These are phyloP conservation scores for Exophiala aquamarina DNA, from an alignment of 2,329 filamentous ascomycete genomes.

Conservation along the genomic window DNA sequence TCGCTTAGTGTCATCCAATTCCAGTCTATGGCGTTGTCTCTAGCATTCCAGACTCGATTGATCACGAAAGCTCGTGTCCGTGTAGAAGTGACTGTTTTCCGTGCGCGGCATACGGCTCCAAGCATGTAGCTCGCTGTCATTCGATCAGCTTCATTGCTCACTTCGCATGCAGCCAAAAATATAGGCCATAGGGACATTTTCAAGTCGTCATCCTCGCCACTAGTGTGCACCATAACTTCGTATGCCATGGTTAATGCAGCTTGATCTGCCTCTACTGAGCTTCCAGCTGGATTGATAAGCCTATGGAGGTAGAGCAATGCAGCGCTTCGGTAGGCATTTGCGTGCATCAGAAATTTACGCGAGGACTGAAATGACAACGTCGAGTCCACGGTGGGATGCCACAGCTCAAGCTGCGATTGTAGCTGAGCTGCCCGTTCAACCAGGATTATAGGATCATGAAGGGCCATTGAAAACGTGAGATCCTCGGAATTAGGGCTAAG, in stretches of 20 bases:
- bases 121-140: constrained; percentile 27
- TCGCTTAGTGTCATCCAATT: constrained; percentile 33
- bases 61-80: constrained; percentile 30
- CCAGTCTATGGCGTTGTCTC: constrained; percentile 30
- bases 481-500: neutral
- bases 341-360: constrained; percentile 32
- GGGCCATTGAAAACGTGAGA: neutral
- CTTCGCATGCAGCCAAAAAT: constrained; percentile 33
- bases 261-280: constrained; percentile 24
- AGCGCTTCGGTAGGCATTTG: constrained; percentile 30
- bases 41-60: constrained; percentile 32
- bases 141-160: constrained; percentile 28
- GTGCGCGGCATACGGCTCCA: constrained; percentile 28
- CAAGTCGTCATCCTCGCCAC: constrained; percentile 27
- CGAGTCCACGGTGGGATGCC: constrained; percentile 28
- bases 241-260: constrained; percentile 31
- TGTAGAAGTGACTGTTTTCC: constrained; percentile 31
- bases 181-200: constrained; percentile 34
- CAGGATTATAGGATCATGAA: neutral
- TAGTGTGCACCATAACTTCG: constrained; percentile 32
- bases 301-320: constrained; percentile 33
- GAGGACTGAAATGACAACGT: constrained; percentile 29
- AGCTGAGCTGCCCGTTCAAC: constrained; percentile 7
- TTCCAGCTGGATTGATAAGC: constrained; percentile 27
- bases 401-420: constrained; percentile 14